Evolutionary conservation across 495 filamentous ascomycete species (phyloP), one percentile per base, ranked within the genome.

Genomic region (Aspergillus mulundensis): DNA sequence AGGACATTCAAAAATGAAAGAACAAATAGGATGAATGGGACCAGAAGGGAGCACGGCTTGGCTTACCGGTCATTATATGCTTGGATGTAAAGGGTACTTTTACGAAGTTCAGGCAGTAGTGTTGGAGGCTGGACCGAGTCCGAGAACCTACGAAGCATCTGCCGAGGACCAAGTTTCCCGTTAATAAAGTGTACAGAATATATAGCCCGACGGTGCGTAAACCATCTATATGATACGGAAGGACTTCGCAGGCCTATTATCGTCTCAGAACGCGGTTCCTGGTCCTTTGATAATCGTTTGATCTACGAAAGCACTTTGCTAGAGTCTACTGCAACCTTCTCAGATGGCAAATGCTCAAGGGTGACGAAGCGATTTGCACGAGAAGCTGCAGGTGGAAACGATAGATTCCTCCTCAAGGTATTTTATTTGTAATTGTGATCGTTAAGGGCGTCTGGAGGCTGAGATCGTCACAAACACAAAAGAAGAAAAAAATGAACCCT

Each of bases 371-470:
- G n/a, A n/a, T n/a, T n/a, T n/a, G n/a, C n/a, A n/a, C 39, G 38
- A 45, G 45, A 32, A 45, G 34, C 7, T 38, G 14, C 34, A 14
- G 4, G 34, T 8, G 34, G 12, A 48, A 52, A 44, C 40, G 51
- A 58, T 50, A 50, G 42, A 43, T 64, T 65, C 63, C 63, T 66
- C 67, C 66, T 73, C 62, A 66, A 70, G 71, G 70, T 72, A 71
- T 74, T 64, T 71, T 71, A 68, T 68, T 65, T 64, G 70, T 70
- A 63, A 69, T 61, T 71, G 65, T 70, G 66, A 45, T 50, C 45
- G 71, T 76, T 74, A 70, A 73, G 67, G 71, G 68, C 66, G 63
- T 72, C 70, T 65, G 70, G 68, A 73, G 71, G 69, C 67, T 66
- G 71, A 72, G 73, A 70, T 65, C 58, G 56, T 69, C 68, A 71